Evolutionary conservation across 371 early-diverging fungal genomes (phyloP).

Genomic region (Rhizopus microsporus): DNA sequence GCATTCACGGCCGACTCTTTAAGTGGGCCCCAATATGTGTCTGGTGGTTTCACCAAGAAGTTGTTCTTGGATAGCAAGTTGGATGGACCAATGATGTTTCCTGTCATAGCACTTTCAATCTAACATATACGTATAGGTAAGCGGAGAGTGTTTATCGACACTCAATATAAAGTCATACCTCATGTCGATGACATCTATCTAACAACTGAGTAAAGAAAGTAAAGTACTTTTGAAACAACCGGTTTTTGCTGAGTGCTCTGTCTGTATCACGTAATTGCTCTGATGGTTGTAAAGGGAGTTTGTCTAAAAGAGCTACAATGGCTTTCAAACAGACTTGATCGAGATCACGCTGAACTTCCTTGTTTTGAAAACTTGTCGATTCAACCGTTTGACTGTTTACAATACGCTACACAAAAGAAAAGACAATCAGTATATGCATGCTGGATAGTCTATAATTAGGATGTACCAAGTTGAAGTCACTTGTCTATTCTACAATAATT

Average conservation of each 20-base stretch:
- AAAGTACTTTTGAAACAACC: constrained; percentile 83
- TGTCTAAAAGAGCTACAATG: constrained; percentile 71
- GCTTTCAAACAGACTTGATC: constrained; percentile 83
- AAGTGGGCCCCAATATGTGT: constrained; percentile 56
- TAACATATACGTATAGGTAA: neutral
- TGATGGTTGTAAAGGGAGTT: constrained; percentile 76
- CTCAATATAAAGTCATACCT: constrained; percentile 16
- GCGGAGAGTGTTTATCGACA: neutral
- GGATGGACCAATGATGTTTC: neutral
- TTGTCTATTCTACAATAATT: constrained; percentile 82
- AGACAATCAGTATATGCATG: neutral
- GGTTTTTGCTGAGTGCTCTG: constrained; percentile 62
- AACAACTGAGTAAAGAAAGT: constrained; percentile 84
- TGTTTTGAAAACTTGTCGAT: constrained; percentile 24
- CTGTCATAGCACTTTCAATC: neutral
- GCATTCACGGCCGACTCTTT: constrained; percentile 84
- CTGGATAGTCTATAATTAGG: neutral
- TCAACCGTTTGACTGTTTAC: constrained; percentile 5
- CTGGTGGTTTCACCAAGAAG: constrained; percentile 15
- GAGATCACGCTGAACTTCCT: constrained; percentile 74
- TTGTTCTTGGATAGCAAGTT: constrained; percentile 9
- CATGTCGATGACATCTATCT: constrained; percentile 72
- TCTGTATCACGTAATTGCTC: constrained; percentile 61
- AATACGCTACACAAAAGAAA: constrained; percentile 15
- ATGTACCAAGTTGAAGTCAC: constrained; percentile 62